phyloP scores from a whole-genome alignment of 768 basidiomycete genomes.

The Kwoniella bestiolae region DNA sequence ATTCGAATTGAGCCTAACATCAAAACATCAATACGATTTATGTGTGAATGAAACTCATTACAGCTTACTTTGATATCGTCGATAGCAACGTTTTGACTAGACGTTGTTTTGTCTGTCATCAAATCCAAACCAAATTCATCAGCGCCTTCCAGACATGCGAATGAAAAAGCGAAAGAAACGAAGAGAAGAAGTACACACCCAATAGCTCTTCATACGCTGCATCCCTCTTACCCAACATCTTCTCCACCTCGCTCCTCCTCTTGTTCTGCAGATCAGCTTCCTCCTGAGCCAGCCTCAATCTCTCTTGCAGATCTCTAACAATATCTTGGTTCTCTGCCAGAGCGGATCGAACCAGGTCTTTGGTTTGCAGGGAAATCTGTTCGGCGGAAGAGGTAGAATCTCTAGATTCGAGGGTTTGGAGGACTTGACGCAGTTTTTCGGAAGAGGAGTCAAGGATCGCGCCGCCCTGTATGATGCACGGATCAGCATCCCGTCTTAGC shows the following conservation, averaged over 20 bases:
- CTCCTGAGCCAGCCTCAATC: slow-evolving; percentile 85
- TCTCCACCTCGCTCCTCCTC: slow-evolving; percentile 83
- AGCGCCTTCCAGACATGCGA: too few species aligned
- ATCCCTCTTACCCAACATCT: slow-evolving; percentile 76
- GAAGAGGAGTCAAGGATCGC: slow-evolving; percentile 34
- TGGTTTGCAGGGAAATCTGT: slow-evolving; percentile 41
- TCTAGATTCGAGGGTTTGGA: slow-evolving; percentile 31
- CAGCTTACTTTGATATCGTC: slow-evolving; percentile 80
- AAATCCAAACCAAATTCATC: too few species aligned
- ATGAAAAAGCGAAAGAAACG: too few species aligned
- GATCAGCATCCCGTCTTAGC: slow-evolving; percentile 25
- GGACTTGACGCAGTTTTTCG: slow-evolving; percentile 48
- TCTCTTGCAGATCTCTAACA: slow-evolving; percentile 85
- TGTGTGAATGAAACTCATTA: too few species aligned
- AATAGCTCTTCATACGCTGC: slow-evolving; percentile 95
- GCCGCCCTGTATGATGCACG: slow-evolving; percentile 36
- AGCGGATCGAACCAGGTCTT: slow-evolving; percentile 74
- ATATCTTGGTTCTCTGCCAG: slow-evolving; percentile 84
- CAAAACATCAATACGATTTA: neutral
- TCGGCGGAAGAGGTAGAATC: slow-evolving; percentile 64
- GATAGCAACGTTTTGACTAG: slow-evolving; percentile 68
- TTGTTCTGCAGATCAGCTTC: slow-evolving; percentile 84
- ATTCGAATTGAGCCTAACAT: slow-evolving; percentile 83
- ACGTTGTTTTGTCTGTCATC: slow-evolving; percentile 38
- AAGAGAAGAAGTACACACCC: too few species aligned